phyloP scores from a whole-genome alignment of 345 rosid species.

The Salix brachista region DNA sequence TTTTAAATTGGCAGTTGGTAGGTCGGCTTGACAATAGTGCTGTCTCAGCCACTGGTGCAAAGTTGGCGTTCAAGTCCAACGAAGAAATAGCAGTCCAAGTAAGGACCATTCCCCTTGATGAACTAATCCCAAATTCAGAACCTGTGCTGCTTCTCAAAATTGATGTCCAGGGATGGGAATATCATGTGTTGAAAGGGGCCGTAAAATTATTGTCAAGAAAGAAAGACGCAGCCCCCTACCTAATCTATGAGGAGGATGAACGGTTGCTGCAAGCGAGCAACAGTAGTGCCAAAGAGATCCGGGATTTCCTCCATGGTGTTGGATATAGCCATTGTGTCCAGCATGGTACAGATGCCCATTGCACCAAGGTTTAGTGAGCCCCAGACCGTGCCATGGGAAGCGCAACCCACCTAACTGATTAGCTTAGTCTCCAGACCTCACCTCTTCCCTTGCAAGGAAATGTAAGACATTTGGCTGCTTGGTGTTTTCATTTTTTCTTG shows the following conservation, averaged over 20 bases:
- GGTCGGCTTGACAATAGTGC: slow-evolving; percentile 98
- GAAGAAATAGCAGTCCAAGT: slow-evolving; percentile 89
- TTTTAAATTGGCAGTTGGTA: slow-evolving; percentile 53
- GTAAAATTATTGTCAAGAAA: slow-evolving; percentile 65
- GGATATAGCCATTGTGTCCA: slow-evolving; percentile 69
- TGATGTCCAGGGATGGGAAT: slow-evolving; percentile 98
- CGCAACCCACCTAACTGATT: not conserved
- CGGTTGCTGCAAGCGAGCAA: slow-evolving; percentile 82
- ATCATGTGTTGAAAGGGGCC: slow-evolving; percentile 87
- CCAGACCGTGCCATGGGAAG: not conserved
- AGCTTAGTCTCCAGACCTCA: not conserved
- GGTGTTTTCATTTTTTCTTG: not conserved
- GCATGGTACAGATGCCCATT: slow-evolving; percentile 81
- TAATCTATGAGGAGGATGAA: slow-evolving; percentile 93
- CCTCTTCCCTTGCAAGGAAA: not conserved
- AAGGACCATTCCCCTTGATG: slow-evolving; percentile 74
- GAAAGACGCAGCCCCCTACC: slow-evolving; percentile 70
- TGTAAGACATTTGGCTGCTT: not conserved
- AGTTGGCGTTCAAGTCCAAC: slow-evolving; percentile 88
- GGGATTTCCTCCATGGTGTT: slow-evolving; percentile 54
- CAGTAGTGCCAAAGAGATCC: slow-evolving; percentile 74
- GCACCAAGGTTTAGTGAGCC: slow-evolving; percentile 33
- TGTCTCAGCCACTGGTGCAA: slow-evolving; percentile 84
- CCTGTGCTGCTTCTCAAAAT: slow-evolving; percentile 68
- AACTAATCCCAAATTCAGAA: slow-evolving; percentile 56